Conservation (phyloP, 202 grass and related monocot species). For the Eragrostis tef region DNA sequence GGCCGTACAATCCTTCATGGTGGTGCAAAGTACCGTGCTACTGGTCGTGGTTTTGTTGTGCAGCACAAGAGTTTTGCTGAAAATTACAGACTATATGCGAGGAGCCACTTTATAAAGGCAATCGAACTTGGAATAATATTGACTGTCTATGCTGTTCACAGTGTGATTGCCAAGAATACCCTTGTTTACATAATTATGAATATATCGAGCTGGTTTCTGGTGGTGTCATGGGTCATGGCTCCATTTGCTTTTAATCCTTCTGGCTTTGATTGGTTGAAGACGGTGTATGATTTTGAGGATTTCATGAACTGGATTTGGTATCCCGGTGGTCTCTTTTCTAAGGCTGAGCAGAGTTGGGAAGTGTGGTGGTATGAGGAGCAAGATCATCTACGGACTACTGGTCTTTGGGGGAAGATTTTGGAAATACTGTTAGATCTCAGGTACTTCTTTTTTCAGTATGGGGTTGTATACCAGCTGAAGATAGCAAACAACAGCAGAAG, state of each 20-base stretch:
- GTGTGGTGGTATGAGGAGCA: constrained; percentile 92
- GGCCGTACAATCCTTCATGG: constrained; percentile 97
- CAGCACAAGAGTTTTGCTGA: constrained; percentile 91
- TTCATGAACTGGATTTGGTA: constrained; percentile 98
- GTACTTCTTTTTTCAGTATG: constrained; percentile 96
- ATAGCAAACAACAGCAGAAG: constrained; percentile 67
- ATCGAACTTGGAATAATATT: constrained; percentile 93
- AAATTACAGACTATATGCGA: constrained; percentile 92
- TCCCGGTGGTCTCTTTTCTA: constrained; percentile 72
- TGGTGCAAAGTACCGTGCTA: constrained; percentile 86
- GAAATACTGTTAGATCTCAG: constrained; percentile 88
- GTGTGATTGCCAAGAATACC: constrained; percentile 73
- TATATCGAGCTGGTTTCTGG: constrained; percentile 90
- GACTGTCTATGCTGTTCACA: constrained; percentile 83
- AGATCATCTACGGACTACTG: constrained; percentile 85
- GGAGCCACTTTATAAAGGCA: constrained; percentile 93
- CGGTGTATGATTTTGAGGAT: constrained; percentile 89
- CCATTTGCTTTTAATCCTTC: constrained; percentile 96
- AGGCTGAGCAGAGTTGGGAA: constrained; percentile 90
- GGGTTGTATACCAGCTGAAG: constrained; percentile 91
- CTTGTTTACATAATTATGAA: constrained; percentile 86
- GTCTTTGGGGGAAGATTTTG: constrained; percentile 92
- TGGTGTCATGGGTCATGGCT: constrained; percentile 88
- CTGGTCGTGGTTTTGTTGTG: constrained; percentile 95
- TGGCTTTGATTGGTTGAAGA: constrained; percentile 98